phyloP scores from a whole-genome alignment of 495 filamentous ascomycete genomes.

The Bacidia rubella region DNA sequence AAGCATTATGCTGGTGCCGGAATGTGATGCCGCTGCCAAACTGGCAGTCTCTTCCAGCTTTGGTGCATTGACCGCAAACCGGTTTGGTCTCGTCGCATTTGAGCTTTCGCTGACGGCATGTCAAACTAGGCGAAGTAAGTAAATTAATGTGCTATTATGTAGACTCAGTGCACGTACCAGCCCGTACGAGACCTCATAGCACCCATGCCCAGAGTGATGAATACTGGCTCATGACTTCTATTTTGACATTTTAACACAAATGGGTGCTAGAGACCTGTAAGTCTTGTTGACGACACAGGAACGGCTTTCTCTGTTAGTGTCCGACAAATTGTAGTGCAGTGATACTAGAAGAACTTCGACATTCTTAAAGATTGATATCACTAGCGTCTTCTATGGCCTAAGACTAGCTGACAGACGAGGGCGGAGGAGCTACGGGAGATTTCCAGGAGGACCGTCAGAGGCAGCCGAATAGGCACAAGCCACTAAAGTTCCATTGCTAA shows the following conservation, averaged over 20 bases:
- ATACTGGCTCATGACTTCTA: background rate
- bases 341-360: too few species aligned
- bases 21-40: constrained; percentile 52
- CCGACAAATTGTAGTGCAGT: too few species aligned
- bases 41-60: constrained; percentile 46
- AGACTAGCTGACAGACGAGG: too few species aligned
- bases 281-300: background rate
- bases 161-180: constrained; percentile 11
- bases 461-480: too few species aligned
- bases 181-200: constrained; percentile 19
- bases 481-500: too few species aligned
- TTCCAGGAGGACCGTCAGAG: too few species aligned
- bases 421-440: too few species aligned
- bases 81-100: constrained; percentile 52
- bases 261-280: too few species aligned
- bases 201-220: background rate
- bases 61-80: constrained; percentile 44
- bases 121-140: constrained; percentile 30
- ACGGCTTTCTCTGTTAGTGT: too few species aligned
- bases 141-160: background rate
- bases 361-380: too few species aligned
- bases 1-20: constrained; percentile 60
- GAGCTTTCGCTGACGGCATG: constrained; percentile 49
- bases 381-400: too few species aligned
- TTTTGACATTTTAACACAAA: background rate